Evolutionary conservation across 2,329 filamentous ascomycete species (phyloP).

Genomic region (Beauveria rudraprayagi): DNA sequence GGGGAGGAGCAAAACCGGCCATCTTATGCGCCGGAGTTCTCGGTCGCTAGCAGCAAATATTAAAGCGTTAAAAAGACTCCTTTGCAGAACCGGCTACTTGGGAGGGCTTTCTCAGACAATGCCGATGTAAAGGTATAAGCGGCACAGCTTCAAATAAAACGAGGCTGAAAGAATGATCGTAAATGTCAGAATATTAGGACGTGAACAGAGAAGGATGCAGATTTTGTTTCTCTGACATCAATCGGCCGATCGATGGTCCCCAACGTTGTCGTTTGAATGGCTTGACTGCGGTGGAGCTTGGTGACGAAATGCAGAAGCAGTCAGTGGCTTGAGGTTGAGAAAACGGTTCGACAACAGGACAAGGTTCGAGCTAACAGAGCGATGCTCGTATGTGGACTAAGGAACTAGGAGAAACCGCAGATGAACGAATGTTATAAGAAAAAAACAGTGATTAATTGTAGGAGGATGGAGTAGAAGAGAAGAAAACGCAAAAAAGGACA

Average conservation of each 20-base stretch:
- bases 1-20: slow-evolving; percentile 3
- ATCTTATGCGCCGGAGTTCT: not conserved
- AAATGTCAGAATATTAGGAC: not conserved
- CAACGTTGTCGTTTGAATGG: not conserved
- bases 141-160: not conserved
- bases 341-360: not conserved
- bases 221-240: not conserved
- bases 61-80: not conserved
- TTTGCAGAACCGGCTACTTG: not conserved
- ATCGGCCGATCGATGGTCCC: not conserved
- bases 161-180: not conserved
- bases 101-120: not conserved
- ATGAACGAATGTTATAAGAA: not conserved
- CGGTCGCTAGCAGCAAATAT: not conserved
- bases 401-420: not conserved
- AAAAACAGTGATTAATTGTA: not conserved
- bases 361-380: not conserved
- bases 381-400: not conserved
- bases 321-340: not conserved
- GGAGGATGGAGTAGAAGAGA: not conserved
- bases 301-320: slow-evolving; percentile 2
- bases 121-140: not conserved
- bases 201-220: not conserved
- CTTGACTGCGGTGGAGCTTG: slow-evolving; percentile 7
- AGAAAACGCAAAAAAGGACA: not conserved